Evolutionary conservation across 495 filamentous ascomycete species (phyloP).

Genomic region (Podospora anserina): DNA sequence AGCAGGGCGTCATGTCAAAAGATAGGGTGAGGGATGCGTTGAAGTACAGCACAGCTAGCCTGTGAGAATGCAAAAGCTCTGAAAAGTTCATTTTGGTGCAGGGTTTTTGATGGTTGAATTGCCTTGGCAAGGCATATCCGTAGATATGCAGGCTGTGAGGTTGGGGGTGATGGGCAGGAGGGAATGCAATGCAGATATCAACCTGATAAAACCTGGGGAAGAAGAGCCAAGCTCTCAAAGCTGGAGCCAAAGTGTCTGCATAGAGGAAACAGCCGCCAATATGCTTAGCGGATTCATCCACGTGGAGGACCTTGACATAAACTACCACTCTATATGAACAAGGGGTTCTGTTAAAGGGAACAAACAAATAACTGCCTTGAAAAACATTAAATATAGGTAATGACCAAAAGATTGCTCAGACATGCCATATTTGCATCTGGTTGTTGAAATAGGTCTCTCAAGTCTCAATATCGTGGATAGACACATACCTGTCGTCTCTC

Average conservation of each 20-base stretch:
- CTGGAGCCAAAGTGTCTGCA: background rate
- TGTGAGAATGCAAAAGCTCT: background rate
- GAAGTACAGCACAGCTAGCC: background rate
- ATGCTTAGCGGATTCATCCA: background rate
- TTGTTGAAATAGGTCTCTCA: too few relatives aligned
- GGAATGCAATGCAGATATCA: background rate
- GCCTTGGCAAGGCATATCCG: too few relatives aligned
- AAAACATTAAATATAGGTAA: too few relatives aligned
- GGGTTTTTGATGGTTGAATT: background rate
- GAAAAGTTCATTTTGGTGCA: background rate
- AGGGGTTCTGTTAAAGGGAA: too few relatives aligned
- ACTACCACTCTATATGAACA: too few relatives aligned
- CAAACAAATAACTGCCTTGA: too few relatives aligned
- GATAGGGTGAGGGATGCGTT: background rate
- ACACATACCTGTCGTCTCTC: too few relatives aligned
- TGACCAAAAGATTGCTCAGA: too few relatives aligned
- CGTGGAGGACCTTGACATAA: background rate
- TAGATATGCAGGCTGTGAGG: background rate
- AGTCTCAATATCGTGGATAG: too few relatives aligned
- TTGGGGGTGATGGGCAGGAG: background rate
- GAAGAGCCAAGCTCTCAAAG: background rate
- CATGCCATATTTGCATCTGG: too few relatives aligned
- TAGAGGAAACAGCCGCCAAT: background rate
- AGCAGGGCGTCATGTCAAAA: background rate
- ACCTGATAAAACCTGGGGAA: background rate